Evolutionary conservation across 106 monocot genomes (phyloP), one percentile per base, ranked within the genome.

Genomic region (Iris macrosiphon): DNA sequence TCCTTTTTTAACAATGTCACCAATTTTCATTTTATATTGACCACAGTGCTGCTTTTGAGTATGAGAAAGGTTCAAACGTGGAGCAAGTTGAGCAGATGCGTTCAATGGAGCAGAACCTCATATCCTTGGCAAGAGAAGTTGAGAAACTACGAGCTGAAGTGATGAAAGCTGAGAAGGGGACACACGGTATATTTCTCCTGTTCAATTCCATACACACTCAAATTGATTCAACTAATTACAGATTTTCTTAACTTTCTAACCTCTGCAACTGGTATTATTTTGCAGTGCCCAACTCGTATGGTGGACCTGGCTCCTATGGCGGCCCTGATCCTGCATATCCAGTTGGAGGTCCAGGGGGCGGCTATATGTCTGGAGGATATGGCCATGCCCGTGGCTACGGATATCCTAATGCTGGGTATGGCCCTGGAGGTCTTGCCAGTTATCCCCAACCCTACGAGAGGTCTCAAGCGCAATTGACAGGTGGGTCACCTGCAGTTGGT

Each of bases 61-160:
- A 60, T 57, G 87, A 92, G 60, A 92, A 92, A 70, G 69, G 64
- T 49, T 68, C 70, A 65, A 92, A 92, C 49, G 62, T 82, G 8
- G 69, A 80, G 37, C 79, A 71, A 71, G 87, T 92, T 48, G 79
- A 92, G 39, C 71, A 68, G 63, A 87, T 92, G 86, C 75, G 40
- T 32, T 68, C 56, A 18, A 80, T 87, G 92, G 92, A 92, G 60
- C 82, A 59, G 41, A 83, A 92, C 65, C 54, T 86, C 30, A 44
- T 74, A 26, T 65, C 79, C 14, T 65, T 86, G 76, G 61, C 69
- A 28, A 73, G 56, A 43, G 87, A 92, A 66, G 67, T 79, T 17
- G 87, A 92, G 31, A 92, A 82, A 59, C 68, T 87, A 33, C 73
- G 74, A 53, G 73, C 69, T 27, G 92, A 92, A 9, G 55, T 92